These are phyloP conservation scores for Corchorus capsularis DNA, from an alignment of 345 rosid genomes.

Conservation along the genomic window DNA sequence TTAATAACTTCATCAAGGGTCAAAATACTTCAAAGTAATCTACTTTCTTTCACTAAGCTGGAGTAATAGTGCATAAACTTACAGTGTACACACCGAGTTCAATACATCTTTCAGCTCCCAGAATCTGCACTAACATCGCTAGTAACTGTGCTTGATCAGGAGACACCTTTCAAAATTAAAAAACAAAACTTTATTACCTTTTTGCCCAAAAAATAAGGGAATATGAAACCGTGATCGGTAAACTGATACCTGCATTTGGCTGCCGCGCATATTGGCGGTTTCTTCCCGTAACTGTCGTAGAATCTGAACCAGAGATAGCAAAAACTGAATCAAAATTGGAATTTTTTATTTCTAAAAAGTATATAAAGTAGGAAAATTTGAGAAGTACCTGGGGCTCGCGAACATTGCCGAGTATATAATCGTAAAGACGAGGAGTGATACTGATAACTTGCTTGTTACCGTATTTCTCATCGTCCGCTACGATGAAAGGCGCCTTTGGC, in stretches of 20 bases:
- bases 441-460: constrained; percentile 76
- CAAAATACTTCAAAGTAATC: neutral
- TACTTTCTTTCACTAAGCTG: neutral
- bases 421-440: constrained; percentile 75
- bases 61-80: constrained; percentile 23
- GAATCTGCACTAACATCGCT: constrained; percentile 85
- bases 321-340: neutral
- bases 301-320: constrained; percentile 46
- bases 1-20: constrained; percentile 1
- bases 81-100: constrained; percentile 94
- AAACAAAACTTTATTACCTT: neutral
- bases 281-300: constrained; percentile 82
- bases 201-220: neutral
- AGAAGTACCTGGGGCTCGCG: constrained; percentile 69
- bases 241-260: constrained; percentile 81
- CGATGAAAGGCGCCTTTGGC: constrained; percentile 38
- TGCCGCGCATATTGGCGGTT: constrained; percentile 72
- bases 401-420: constrained; percentile 78
- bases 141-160: constrained; percentile 96
- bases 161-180: constrained; percentile 53
- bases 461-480: constrained; percentile 67
- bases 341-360: neutral
- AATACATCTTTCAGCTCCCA: constrained; percentile 77
- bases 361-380: neutral
- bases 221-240: neutral